A percentile compares a stretch with the other conserved stretches of the same genome.
These are phyloP conservation scores for Termitomyces heimii DNA, from an alignment of 768 basidiomycete species.

Conservation along the genomic window DNA sequence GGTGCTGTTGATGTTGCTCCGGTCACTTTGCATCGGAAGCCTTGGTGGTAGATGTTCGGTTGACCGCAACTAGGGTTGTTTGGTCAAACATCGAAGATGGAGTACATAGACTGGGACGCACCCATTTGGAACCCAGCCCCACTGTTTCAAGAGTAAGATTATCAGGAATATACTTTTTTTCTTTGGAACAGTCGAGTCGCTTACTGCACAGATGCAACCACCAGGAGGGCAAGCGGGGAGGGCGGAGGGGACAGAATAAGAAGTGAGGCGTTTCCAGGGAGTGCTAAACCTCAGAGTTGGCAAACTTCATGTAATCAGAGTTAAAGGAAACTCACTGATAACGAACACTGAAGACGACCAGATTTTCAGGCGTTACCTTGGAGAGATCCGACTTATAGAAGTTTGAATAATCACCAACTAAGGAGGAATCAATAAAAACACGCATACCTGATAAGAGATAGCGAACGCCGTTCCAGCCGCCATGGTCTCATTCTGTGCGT, in stretches of 20 bases:
- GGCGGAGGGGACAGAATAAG: conserved; percentile 41
- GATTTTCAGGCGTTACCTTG: conserved; percentile 39
- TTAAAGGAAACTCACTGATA: conserved; percentile 30
- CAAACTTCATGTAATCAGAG: not conserved
- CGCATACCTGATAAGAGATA: conserved; percentile 42
- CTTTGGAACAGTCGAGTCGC: conserved; percentile 12
- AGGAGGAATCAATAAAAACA: not conserved
- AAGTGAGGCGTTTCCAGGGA: conserved; percentile 43
- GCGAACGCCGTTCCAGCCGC: conserved; percentile 53
- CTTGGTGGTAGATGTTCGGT: conserved; percentile 45
- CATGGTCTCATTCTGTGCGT: conserved; percentile 43
- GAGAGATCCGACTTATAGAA: conserved; percentile 39
- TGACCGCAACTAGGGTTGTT: conserved; percentile 35
- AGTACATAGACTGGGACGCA: conserved; percentile 10
- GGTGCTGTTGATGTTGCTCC: conserved; percentile 32
- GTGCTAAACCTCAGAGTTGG: conserved; percentile 26
- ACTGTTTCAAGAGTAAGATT: conserved; percentile 22
- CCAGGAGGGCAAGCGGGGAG: conserved; percentile 44
- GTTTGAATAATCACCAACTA: not conserved
- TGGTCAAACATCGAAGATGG: not conserved
- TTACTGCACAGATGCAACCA: conserved; percentile 48
- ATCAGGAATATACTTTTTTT: not conserved
- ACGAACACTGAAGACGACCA: conserved; percentile 46
- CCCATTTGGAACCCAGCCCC: conserved; percentile 50
- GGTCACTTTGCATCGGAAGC: conserved; percentile 45